These are phyloP conservation scores for Sporothrix phasma DNA, from an alignment of 2,329 filamentous ascomycete genomes.

Conservation along the genomic window DNA sequence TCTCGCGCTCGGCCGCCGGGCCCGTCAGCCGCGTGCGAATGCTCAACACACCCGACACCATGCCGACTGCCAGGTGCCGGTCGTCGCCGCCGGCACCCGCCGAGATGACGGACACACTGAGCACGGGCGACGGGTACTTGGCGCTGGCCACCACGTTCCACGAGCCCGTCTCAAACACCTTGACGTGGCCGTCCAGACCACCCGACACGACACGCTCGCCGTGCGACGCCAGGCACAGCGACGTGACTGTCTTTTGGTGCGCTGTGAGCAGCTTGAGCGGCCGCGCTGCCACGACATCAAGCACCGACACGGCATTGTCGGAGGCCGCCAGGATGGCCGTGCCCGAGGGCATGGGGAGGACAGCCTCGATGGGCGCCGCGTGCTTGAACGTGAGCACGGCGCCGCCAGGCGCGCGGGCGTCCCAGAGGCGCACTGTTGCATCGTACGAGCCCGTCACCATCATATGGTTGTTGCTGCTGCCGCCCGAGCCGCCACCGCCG, in stretches of 20 bases:
- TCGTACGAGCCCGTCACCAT: slow-evolving; percentile 91
- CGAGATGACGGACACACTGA: slow-evolving; percentile 69
- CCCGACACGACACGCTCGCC: slow-evolving; percentile 76
- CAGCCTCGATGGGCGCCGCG: slow-evolving; percentile 73
- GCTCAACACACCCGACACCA: slow-evolving; percentile 77
- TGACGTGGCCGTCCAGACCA: slow-evolving; percentile 89
- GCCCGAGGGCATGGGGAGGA: slow-evolving; percentile 78
- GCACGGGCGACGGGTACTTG: slow-evolving; percentile 86
- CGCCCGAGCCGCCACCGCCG: neutral
- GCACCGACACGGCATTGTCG: slow-evolving; percentile 77
- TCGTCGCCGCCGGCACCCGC: slow-evolving; percentile 63
- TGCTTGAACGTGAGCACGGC: slow-evolving; percentile 91
- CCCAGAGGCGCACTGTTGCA: slow-evolving; percentile 87
- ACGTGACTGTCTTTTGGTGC: slow-evolving; percentile 96
- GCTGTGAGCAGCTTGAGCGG: slow-evolving; percentile 80
- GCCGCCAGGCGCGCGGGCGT: slow-evolving; percentile 61
- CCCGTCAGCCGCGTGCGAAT: slow-evolving; percentile 21
- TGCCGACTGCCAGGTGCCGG: slow-evolving; percentile 87
- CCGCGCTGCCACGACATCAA: slow-evolving; percentile 85
- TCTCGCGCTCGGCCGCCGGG: slow-evolving; percentile 15
- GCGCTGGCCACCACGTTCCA: slow-evolving; percentile 96
- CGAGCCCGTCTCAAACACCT: slow-evolving; percentile 84
- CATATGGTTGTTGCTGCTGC: slow-evolving; percentile 45
- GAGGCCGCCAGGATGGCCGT: slow-evolving; percentile 79
- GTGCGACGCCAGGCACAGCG: slow-evolving; percentile 69